Evolutionary conservation across 2,329 filamentous ascomycete genomes (phyloP).

Genomic region (Stachybotrys chartarum): DNA sequence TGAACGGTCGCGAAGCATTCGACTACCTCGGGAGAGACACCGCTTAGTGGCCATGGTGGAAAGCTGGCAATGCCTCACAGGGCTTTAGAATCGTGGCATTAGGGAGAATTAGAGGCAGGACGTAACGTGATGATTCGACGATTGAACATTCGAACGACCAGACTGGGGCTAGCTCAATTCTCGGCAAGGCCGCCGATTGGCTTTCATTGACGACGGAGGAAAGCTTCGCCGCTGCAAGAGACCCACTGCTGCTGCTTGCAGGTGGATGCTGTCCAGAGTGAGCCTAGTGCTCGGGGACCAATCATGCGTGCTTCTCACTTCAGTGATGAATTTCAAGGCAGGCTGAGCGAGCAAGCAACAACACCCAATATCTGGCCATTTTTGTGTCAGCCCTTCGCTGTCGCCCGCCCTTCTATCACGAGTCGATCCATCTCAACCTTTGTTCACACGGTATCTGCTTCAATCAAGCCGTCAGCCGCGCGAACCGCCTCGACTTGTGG

Average conservation of each 20-base stretch:
- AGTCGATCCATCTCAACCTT: no score
- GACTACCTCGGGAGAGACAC: conserved; percentile 8
- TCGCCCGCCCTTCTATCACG: no score
- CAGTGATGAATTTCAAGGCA: no score
- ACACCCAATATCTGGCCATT: no score
- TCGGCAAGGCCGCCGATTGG: conserved; percentile 10
- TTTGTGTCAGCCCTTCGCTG: no score
- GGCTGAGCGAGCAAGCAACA: no score
- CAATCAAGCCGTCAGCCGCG: no score
- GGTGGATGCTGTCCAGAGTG: not conserved
- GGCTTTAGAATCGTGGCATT: no score
- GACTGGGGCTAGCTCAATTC: not conserved
- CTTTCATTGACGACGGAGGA: conserved; percentile 11
- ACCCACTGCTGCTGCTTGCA: conserved; percentile 17
- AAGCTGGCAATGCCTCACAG: not conserved
- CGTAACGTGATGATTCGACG: not conserved
- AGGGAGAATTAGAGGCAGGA: no score
- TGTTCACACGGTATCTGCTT: no score
- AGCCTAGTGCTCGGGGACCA: conserved; percentile 7
- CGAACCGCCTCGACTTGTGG: no score
- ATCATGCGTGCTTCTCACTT: conserved; percentile 5
- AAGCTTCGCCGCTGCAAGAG: conserved; percentile 12
- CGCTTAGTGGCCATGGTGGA: conserved; percentile 12
- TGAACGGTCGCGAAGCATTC: conserved; percentile 9
- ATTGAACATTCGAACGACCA: not conserved